Conservation (phyloP, 805 yeast genomes). For the Yarrowia divulgata region DNA sequence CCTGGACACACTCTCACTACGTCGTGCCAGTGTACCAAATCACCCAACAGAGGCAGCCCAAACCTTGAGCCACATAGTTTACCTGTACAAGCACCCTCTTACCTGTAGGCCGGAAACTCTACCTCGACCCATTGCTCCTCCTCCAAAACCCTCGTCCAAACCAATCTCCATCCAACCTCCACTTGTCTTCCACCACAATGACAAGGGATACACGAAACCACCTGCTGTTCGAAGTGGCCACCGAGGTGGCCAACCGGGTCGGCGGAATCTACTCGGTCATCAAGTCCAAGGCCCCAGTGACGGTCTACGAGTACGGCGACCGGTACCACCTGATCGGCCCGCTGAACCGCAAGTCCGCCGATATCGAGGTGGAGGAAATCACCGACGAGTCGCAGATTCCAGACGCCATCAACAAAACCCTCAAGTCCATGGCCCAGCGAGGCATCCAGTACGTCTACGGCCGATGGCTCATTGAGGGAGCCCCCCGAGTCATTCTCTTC, state of each 20-base stretch:
- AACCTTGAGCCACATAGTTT: conserved; percentile 18
- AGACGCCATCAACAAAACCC: conserved; percentile 55
- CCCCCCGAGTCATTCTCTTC: conserved; percentile 89
- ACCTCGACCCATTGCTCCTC: neutral
- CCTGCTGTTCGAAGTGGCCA: conserved; percentile 89
- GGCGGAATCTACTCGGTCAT: conserved; percentile 98
- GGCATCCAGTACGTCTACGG: conserved; percentile 89
- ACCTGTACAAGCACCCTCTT: too few relatives aligned
- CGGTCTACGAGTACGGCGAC: conserved; percentile 89
- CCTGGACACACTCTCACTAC: neutral
- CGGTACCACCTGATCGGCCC: conserved; percentile 91
- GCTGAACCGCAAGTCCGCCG: conserved; percentile 72
- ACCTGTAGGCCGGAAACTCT: neutral
- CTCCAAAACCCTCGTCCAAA: too few relatives aligned
- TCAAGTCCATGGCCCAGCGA: conserved; percentile 79
- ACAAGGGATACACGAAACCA: conserved; percentile 91
- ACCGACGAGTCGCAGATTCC: conserved; percentile 52
- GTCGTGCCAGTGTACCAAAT: neutral
- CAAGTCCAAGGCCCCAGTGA: conserved; percentile 95
- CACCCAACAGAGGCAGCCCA: conserved; percentile 33
- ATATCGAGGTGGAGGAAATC: conserved; percentile 78
- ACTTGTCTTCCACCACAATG: neutral
- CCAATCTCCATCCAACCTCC: neutral
- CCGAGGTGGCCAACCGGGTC: conserved; percentile 96
- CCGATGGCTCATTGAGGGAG: conserved; percentile 97